phyloP scores from a whole-genome alignment of 768 basidiomycete species.

The Lentinula sp. region DNA sequence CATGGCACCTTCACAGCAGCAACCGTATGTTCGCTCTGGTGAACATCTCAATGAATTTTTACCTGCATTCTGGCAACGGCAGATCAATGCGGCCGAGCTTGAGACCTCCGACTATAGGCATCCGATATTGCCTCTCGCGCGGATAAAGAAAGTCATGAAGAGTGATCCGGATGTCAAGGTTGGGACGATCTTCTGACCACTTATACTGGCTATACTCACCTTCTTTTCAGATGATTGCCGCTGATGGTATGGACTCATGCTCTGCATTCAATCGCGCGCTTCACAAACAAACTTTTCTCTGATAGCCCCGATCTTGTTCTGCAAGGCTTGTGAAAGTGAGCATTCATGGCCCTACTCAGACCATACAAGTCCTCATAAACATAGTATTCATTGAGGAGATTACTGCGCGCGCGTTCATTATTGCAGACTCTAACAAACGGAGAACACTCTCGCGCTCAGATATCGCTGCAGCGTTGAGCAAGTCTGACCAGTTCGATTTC shows the following conservation, averaged over 20 bases:
- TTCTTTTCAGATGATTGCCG: constrained; percentile 83
- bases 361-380: neutral
- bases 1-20: constrained; percentile 4
- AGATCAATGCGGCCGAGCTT: constrained; percentile 80
- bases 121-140: constrained; percentile 83
- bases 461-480: constrained; percentile 87
- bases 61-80: constrained; percentile 85
- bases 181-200: constrained; percentile 18
- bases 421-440: constrained; percentile 93
- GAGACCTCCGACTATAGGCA: constrained; percentile 87
- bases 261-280: neutral
- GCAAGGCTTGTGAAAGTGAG: constrained; percentile 98
- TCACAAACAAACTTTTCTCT: neutral
- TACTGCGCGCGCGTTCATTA: constrained; percentile 90
- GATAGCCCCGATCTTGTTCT: constrained; percentile 87
- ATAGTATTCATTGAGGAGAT: constrained; percentile 97
- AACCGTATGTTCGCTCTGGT: constrained; percentile 73
- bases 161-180: constrained; percentile 96
- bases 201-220: constrained; percentile 1
- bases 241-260: constrained; percentile 59
- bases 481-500: constrained; percentile 96
- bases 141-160: constrained; percentile 99
- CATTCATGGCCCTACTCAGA: constrained; percentile 11
- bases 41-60: constrained; percentile 86
- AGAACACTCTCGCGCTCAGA: constrained; percentile 92